phyloP scores from a whole-genome alignment of 768 basidiomycete species.

The Suillus hirtellus region DNA sequence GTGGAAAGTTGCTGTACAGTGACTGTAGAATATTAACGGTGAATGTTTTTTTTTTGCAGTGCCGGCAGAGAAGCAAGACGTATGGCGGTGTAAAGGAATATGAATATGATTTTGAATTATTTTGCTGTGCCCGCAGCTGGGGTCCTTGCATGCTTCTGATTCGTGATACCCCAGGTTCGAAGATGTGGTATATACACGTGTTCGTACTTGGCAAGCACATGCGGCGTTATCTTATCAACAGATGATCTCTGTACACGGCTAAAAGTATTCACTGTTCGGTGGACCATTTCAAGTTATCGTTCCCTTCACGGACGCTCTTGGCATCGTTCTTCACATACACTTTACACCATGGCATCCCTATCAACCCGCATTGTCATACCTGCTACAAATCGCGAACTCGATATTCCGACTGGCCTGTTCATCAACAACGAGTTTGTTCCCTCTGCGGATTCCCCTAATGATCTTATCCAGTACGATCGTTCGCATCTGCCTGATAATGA shows the following conservation, averaged over 20 bases:
- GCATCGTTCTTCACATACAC: constrained; percentile 2
- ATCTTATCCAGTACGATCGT: constrained; percentile 58
- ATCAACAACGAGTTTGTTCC: constrained; percentile 89
- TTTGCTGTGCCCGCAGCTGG: not conserved
- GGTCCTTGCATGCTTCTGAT: not conserved
- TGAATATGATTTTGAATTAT: not conserved
- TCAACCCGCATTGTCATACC: constrained; percentile 42
- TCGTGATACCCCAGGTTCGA: constrained; percentile 1
- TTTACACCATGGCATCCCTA: constrained; percentile 44
- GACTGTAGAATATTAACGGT: too few species aligned
- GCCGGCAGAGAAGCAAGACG: not conserved
- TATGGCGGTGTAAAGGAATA: too few species aligned
- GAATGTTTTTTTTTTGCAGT: not conserved
- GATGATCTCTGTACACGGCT: not conserved
- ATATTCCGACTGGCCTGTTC: constrained; percentile 81
- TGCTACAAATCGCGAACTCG: constrained; percentile 48
- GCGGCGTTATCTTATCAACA: constrained; percentile 13
- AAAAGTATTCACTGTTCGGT: not conserved
- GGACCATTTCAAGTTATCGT: not conserved
- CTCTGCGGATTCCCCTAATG: constrained; percentile 62
- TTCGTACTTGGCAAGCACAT: not conserved
- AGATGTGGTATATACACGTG: not conserved
- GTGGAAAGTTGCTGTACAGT: not conserved
- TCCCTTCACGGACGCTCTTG: not conserved
- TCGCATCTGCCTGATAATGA: constrained; percentile 21